Evolutionary conservation across 1,284 basidiomycete genomes (phyloP), one percentile per base, ranked within the genome.

Genomic region (Tilletia walkeri): DNA sequence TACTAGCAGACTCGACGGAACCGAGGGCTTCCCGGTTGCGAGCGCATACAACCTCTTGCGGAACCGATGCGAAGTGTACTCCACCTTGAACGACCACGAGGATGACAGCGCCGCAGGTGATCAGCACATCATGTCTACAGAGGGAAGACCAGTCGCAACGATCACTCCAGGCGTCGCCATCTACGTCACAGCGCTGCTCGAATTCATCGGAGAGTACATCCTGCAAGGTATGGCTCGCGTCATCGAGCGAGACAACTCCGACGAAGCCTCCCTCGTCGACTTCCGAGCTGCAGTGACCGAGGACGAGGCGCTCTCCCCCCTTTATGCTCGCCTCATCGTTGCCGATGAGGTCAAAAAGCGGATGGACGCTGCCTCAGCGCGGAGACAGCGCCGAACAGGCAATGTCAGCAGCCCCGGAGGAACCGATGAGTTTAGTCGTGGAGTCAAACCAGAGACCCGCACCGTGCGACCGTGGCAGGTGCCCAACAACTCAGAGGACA

Each of bases 181-280:
- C 71, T 81, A 81, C 69, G 77, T 81, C 6, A 80, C 79, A 12
- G 78, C 79, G 6, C 67, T 81, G 38, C 73, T 81, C 68, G 79
- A 81, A 48, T 81, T 72, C 54, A 73, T 81, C 38, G 79, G 74
- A 30, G 70, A 78, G 47, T 73, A 80, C 70, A 70, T 81, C 49
- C 71, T 81, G 14, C 73, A 80, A 61, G 78, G 78, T 66, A 73
- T 81, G 2, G 69, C 75, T 2, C 69, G 73, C 4, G 77, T 81
- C 71, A 80, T 81, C 36, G 79, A 81, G 71, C 75, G 79, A 14
- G 79, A 81, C 70, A 81, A 81, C 63, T 77, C 77, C 14, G 78
- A 81, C 69, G 78, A 78, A 67, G 79, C 79, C 20, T 70, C 73
- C 45, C 74, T 80, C 20, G 72, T 70, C 45, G 79, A 81, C 65